Evolutionary conservation across 768 basidiomycete genomes (phyloP).

Genomic region (Termitomyces sp.): DNA sequence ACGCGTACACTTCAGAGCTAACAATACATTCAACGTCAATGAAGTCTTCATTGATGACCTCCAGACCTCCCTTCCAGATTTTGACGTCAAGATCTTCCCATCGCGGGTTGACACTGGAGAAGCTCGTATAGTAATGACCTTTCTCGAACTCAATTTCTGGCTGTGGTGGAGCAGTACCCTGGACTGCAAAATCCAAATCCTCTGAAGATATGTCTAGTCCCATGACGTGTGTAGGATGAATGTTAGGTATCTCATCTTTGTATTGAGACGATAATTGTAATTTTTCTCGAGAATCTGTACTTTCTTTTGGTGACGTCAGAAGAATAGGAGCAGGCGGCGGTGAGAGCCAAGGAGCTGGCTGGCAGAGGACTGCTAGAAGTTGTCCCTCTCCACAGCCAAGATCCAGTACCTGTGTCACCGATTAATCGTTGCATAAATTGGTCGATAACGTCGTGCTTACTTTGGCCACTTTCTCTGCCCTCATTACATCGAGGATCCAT

Average conservation of each 20-base stretch:
- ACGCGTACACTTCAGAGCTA: slow-evolving; percentile 73
- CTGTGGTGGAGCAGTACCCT: slow-evolving; percentile 41
- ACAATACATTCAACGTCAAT: slow-evolving; percentile 68
- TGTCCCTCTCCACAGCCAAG: slow-evolving; percentile 84
- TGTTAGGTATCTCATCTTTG: slow-evolving; percentile 49
- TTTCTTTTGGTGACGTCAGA: slow-evolving; percentile 7
- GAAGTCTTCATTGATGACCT: slow-evolving; percentile 64
- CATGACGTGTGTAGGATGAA: slow-evolving; percentile 53
- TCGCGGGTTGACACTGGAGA: slow-evolving; percentile 33
- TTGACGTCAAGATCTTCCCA: slow-evolving; percentile 69
- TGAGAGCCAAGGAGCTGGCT: slow-evolving; percentile 70
- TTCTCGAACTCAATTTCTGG: slow-evolving; percentile 18
- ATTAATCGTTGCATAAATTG: not conserved
- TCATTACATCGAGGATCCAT: slow-evolving; percentile 64
- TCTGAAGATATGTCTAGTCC: slow-evolving; percentile 64
- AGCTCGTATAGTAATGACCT: slow-evolving; percentile 21
- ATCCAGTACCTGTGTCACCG: slow-evolving; percentile 59
- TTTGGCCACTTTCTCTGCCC: slow-evolving; percentile 52
- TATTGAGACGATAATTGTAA: slow-evolving; percentile 25
- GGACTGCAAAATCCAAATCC: slow-evolving; percentile 54
- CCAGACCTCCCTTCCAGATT: slow-evolving; percentile 75
- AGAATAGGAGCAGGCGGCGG: slow-evolving; percentile 35
- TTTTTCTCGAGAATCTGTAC: slow-evolving; percentile 13
- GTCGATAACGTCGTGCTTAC: slow-evolving; percentile 28
- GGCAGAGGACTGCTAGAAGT: slow-evolving; percentile 64